A percentile compares a stretch with the other conserved stretches of the same genome.
Conservation (phyloP, 106 monocot species). For the Acorus gramineus region DNA sequence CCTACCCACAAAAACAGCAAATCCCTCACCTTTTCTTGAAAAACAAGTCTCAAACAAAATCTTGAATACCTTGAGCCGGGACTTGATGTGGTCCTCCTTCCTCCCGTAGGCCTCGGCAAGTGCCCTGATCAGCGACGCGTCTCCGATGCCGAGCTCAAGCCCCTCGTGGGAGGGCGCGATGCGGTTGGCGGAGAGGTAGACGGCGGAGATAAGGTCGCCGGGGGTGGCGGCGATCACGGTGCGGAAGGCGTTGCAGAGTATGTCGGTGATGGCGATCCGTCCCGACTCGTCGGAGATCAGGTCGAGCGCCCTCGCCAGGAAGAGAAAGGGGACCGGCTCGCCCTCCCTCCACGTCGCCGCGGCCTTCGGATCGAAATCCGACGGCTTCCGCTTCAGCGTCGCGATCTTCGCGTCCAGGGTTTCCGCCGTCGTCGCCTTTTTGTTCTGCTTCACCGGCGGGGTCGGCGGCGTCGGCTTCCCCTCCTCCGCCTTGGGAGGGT, state of each 20-base stretch:
- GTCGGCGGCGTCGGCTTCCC: neutral
- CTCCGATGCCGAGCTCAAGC: conserved; percentile 93
- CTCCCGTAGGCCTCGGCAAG: conserved; percentile 86
- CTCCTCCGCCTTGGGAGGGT: neutral
- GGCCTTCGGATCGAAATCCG: conserved; percentile 47
- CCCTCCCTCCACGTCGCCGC: conserved; percentile 68
- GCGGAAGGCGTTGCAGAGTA: conserved; percentile 77
- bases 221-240: conserved; percentile 78
- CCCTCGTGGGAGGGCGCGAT: conserved; percentile 87
- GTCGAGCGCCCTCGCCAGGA: conserved; percentile 69
- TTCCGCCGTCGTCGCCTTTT: conserved; percentile 7
- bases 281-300: conserved; percentile 72
- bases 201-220: conserved; percentile 55
- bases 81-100: conserved; percentile 86
- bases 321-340: conserved; percentile 78
- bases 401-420: conserved; percentile 15
- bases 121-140: conserved; percentile 59
- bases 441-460: neutral
- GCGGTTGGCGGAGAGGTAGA: conserved; percentile 75
- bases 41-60: too few relatives aligned
- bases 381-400: conserved; percentile 48
- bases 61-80: conserved; percentile 52
- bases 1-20: conserved; percentile 22
- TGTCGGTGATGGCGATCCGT: conserved; percentile 75
- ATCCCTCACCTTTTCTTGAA: too few relatives aligned